phyloP scores from a whole-genome alignment of 768 basidiomycete species.

The Lyophyllum semitale region DNA sequence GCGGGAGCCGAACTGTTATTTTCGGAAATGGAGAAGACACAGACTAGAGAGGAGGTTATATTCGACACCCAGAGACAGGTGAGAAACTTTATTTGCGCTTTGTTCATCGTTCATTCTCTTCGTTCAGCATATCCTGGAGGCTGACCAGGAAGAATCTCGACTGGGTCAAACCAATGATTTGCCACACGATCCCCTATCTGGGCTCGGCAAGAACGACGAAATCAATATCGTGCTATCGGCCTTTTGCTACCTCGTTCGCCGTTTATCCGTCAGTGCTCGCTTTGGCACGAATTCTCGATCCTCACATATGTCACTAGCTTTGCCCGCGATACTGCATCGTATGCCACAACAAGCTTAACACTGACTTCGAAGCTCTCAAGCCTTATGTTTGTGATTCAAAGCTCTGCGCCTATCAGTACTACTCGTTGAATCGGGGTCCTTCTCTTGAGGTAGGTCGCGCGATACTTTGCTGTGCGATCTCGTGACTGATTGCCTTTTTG shows the following conservation, averaged over 20 bases:
- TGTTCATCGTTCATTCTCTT: neutral
- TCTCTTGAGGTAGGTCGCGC: conserved; percentile 57
- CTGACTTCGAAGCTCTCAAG: conserved; percentile 61
- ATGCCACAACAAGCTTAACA: conserved; percentile 62
- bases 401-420: conserved; percentile 73
- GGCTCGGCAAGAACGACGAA: conserved; percentile 28
- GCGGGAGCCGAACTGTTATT: conserved; percentile 64
- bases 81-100: neutral
- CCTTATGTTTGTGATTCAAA: conserved; percentile 72
- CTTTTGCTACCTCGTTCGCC: conserved; percentile 65
- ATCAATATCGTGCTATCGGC: conserved; percentile 66
- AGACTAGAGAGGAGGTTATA: conserved; percentile 41
- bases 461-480: neutral
- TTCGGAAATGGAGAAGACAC: conserved; percentile 44
- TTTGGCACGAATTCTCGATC: neutral
- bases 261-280: conserved; percentile 50
- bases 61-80: conserved; percentile 34
- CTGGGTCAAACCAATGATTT: conserved; percentile 42
- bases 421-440: conserved; percentile 62
- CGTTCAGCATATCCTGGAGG: conserved; percentile 35
- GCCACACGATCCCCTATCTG: conserved; percentile 56
- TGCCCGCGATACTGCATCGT: conserved; percentile 74
- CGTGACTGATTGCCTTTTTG: neutral
- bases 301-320: too few species aligned
- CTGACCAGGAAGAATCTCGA: conserved; percentile 45